Evolutionary conservation across 495 filamentous ascomycete genomes (phyloP).

Genomic region (Aspergillus carlsbadensis): DNA sequence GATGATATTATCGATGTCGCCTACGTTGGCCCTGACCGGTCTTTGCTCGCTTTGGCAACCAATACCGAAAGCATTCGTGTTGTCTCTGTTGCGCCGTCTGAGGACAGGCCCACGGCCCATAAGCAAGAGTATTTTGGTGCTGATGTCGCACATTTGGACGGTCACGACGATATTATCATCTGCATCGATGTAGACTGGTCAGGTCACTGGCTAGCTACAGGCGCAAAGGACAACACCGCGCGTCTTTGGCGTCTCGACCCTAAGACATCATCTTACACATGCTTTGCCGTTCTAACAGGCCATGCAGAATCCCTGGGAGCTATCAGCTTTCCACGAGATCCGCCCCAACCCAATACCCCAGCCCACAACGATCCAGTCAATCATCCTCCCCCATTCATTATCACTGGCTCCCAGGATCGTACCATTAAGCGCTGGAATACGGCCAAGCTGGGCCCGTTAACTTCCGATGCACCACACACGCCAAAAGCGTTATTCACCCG

Average conservation of each 20-base stretch:
- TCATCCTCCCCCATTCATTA: slow-evolving; percentile 76
- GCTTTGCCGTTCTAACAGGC: slow-evolving; percentile 78
- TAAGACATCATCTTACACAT: slow-evolving; percentile 67
- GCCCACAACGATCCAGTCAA: slow-evolving; percentile 66
- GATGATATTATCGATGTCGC: slow-evolving; percentile 95
- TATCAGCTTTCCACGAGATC: slow-evolving; percentile 70
- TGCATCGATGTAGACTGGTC: slow-evolving; percentile 94
- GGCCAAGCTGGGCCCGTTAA: slow-evolving; percentile 42
- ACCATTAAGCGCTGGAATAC: slow-evolving; percentile 92
- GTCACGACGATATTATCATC: slow-evolving; percentile 94
- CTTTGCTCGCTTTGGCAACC: slow-evolving; percentile 84
- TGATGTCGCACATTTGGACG: slow-evolving; percentile 79
- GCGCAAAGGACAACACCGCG: slow-evolving; percentile 94
- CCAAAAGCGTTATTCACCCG: slow-evolving; percentile 71
- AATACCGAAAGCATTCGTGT: slow-evolving; percentile 93
- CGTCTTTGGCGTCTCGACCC: slow-evolving; percentile 89
- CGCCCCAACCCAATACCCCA: slow-evolving; percentile 62
- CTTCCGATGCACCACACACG: slow-evolving; percentile 37
- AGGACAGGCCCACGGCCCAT: slow-evolving; percentile 31
- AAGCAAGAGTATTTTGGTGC: slow-evolving; percentile 72
- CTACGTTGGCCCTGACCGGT: slow-evolving; percentile 75
- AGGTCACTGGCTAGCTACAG: slow-evolving; percentile 92
- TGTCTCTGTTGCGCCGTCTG: slow-evolving; percentile 59
- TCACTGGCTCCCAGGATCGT: slow-evolving; percentile 91
- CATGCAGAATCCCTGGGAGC: slow-evolving; percentile 96